Percentiles rank a stretch among this genome's conserved stretches.
phyloP scores from a whole-genome alignment of 2,329 filamentous ascomycete species.

The Kalmusia sp. region DNA sequence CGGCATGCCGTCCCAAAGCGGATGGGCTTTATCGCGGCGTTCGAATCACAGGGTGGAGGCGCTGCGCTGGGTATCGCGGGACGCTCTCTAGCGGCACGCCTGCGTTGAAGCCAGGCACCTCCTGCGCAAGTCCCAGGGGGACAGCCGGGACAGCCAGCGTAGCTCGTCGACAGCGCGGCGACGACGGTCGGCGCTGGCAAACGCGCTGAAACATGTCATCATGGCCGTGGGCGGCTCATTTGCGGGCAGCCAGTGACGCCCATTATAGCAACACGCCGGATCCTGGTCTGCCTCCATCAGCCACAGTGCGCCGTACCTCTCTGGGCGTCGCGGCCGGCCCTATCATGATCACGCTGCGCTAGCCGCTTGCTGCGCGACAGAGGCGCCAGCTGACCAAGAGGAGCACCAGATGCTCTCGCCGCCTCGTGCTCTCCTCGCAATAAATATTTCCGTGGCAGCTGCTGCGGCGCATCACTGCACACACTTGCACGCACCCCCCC shows the following conservation, averaged over 20 bases:
- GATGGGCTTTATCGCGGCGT: conserved; percentile 11
- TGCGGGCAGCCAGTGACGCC: conserved; percentile 10
- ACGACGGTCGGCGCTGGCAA: not conserved
- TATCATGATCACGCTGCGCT: conserved; percentile 25
- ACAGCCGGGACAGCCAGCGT: not conserved
- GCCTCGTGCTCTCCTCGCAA: conserved; percentile 18
- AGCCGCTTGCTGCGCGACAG: conserved; percentile 19
- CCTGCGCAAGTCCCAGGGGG: conserved; percentile 1
- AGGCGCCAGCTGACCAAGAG: conserved; percentile 26
- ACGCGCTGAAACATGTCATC: conserved; percentile 10
- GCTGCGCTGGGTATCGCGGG: not conserved
- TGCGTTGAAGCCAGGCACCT: conserved; percentile 19
- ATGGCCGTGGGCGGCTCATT: conserved; percentile 2
- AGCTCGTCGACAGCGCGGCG: not conserved
- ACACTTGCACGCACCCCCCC: too few species aligned
- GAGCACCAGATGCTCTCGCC: conserved; percentile 10
- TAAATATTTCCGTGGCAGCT: conserved; percentile 22
- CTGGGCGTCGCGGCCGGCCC: conserved; percentile 7
- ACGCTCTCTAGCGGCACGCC: conserved; percentile 9
- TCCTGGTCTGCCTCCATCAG: conserved; percentile 4
- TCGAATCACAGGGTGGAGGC: conserved; percentile 18
- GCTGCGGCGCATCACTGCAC: conserved; percentile 5
- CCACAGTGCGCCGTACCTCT: conserved; percentile 12
- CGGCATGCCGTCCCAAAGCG: conserved; percentile 27
- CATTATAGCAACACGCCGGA: conserved; percentile 6